Evolutionary conservation across 2,329 filamentous ascomycete species (phyloP), one percentile per base, ranked within the genome.

Genomic region (Fusarium lateritium): DNA sequence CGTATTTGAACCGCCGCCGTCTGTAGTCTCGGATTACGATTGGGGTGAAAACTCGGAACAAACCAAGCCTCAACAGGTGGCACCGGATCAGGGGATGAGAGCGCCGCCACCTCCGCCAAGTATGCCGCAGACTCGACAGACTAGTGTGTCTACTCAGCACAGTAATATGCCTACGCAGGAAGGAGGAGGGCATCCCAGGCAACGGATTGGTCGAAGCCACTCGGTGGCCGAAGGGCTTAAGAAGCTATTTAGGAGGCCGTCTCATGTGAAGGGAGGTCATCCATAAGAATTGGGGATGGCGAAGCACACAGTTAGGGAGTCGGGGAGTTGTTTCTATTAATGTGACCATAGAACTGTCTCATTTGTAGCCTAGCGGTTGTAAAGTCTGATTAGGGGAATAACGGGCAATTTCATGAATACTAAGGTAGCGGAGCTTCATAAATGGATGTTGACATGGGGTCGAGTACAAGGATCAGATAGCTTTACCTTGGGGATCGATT

Each of bases 181-280:
- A 39, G 54, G 36, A 19, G 54, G 36, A n/a, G 57, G 54, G 14
- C 57, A 55, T 11, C 50, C 36, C 19, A 67, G 50, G 28, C 56
- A 52, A 10, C 51, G 60, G 22, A 42, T 75, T 58, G 72, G 70
- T 36, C 77, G 72, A 52, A 79, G 77, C 58, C 75, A 77, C 40
- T 77, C 80, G 4, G 79, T 75, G 56, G 79, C 77, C 19, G 76
- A 78, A 8, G 79, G 80, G 19, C 69, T 84, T 33, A 79, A 77
- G 69, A 77, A 76, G 38, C 72, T 83, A 9, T 83, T 83, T 67
- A 75, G 77, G n/a, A 79, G 75, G 70, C 79, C 72, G 21, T 62
- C 73, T 7, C 44, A 52, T 36, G 49, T 43, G 3, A 58, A 57
- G n/a, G 56, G 45, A 31, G 31, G 50, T 24, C 56, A 56, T n/a